Evolutionary conservation across 352 stramenopile species (phyloP).

Genomic region (Pythium utonaiense): DNA sequence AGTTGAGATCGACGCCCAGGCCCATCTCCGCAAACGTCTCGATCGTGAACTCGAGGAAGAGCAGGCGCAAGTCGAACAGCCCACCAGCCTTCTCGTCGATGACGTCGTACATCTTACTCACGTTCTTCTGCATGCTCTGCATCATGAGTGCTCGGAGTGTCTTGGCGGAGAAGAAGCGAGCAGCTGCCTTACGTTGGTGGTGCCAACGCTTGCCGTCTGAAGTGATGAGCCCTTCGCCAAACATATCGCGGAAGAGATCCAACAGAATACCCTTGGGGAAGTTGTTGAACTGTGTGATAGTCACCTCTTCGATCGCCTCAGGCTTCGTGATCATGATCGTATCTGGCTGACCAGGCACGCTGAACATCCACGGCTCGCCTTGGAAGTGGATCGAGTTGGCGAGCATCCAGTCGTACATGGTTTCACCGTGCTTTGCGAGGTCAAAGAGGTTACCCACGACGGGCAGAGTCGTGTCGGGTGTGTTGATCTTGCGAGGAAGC

Average conservation of each 20-base stretch:
- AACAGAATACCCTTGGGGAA: conserved; percentile 28
- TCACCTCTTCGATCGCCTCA: conserved; percentile 28
- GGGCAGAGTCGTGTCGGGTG: not conserved
- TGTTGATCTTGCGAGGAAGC: conserved; percentile 1
- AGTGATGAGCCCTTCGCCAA: conserved; percentile 22
- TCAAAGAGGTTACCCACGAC: not conserved
- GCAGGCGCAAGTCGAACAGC: conserved; percentile 21
- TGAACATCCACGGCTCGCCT: conserved; percentile 20
- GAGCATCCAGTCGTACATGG: not conserved
- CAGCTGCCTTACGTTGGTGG: conserved; percentile 27
- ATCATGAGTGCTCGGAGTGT: conserved; percentile 25
- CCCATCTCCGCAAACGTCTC: conserved; percentile 52
- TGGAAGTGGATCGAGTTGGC: conserved; percentile 3
- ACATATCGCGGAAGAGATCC: conserved; percentile 20
- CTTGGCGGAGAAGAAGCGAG: conserved; percentile 29
- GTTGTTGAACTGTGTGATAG: conserved; percentile 30
- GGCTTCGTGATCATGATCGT: conserved; percentile 20
- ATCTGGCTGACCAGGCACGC: conserved; percentile 7
- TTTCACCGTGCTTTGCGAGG: not conserved
- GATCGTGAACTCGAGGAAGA: conserved; percentile 49
- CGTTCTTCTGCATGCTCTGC: conserved; percentile 14
- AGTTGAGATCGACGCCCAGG: conserved; percentile 47
- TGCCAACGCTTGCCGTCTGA: conserved; percentile 30
- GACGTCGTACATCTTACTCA: not conserved
- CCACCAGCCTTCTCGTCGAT: not conserved